Base-by-base conservation (phyloP, 768 basidiomycete genomes). In the Lactifluus piperatus region DNA sequence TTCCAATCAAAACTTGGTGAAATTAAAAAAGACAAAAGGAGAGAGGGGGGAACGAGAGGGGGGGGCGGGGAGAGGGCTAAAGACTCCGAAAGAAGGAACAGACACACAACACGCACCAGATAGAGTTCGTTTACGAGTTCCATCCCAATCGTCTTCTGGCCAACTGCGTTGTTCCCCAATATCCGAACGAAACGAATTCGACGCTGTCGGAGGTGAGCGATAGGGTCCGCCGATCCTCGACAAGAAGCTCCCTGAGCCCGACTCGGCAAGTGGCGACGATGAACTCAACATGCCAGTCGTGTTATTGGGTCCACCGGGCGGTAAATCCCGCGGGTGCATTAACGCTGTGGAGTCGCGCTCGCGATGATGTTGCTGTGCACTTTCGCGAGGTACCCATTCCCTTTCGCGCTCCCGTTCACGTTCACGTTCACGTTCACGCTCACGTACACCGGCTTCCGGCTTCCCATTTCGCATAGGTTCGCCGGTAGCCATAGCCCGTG, bases 171-270 rank as follows among this genome's bases (percentile, higher is more conserved):
- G 60, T 7, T 50, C 56, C 24, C 58, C 49, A 1, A 49, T 24
- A 34, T 56, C 65, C 24, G 57, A 61, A 26, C 57, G 56, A 50
- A 44, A 64, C 20, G 61, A 62, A 30, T 49, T 58, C 2, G 56
- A 54, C 14, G 49, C 51, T 73, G 63, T 18, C 71, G 74, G 39
- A 73, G 67, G 26, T 10, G 54, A 56, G 29, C 70, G 65, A 62
- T 85, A 84, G 66, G 83, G 81, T 60, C 84, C 86, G 44, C 84
- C 73, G 58, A 86, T 81, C 48, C 84, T 81, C 51, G 83, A 78
- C 57, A 77, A 76, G 54, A 82, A 71, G 64, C 79, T 81, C 36
- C 66, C 71, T 9, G 44, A 37, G 10, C 46, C 55, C 18, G 39
- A 18, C 10, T 60, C 57, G 32, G 41, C 18, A 49, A 49, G 52